A percentile compares a stretch with the other conserved stretches of the same genome.
Evolutionary conservation across 441 rosid species (phyloP).

Genomic region (Pelargonium myrrhifolium): DNA sequence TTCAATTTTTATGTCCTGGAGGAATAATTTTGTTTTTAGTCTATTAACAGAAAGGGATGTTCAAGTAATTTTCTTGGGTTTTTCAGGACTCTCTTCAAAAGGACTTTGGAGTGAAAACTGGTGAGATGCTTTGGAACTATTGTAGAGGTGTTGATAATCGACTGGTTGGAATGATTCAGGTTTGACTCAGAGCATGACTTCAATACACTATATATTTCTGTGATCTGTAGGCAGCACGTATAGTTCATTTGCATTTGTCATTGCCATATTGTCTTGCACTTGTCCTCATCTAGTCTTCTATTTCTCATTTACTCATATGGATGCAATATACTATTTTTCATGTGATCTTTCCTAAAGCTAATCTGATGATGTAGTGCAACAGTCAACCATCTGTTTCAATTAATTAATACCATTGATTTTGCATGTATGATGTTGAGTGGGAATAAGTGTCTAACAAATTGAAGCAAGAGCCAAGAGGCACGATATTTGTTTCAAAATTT

Average conservation of each 20-base stretch:
- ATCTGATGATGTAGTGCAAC: not conserved
- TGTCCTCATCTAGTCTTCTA: not conserved
- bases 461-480: not conserved
- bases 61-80: constrained; percentile 17
- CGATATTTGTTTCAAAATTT: not conserved
- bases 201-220: not conserved
- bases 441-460: not conserved
- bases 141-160: constrained; percentile 83
- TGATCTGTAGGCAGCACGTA: not conserved
- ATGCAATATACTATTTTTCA: not conserved
- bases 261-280: not conserved
- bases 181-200: constrained; percentile 23
- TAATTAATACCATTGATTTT: not conserved
- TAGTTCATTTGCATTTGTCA: constrained; percentile 1
- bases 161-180: constrained; percentile 71
- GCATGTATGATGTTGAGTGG: not conserved
- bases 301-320: not conserved
- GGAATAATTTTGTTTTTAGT: constrained; percentile 10
- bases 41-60: not conserved
- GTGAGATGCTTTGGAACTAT: constrained; percentile 95
- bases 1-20: not conserved
- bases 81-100: constrained; percentile 66
- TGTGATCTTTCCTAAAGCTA: constrained; percentile 4
- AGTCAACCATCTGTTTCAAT: not conserved
- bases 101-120: constrained; percentile 82